Percentiles rank a stretch among this genome's conserved stretches.
phyloP scores from a whole-genome alignment of 2,329 filamentous ascomycete species.

The Calonectria naviculata region DNA sequence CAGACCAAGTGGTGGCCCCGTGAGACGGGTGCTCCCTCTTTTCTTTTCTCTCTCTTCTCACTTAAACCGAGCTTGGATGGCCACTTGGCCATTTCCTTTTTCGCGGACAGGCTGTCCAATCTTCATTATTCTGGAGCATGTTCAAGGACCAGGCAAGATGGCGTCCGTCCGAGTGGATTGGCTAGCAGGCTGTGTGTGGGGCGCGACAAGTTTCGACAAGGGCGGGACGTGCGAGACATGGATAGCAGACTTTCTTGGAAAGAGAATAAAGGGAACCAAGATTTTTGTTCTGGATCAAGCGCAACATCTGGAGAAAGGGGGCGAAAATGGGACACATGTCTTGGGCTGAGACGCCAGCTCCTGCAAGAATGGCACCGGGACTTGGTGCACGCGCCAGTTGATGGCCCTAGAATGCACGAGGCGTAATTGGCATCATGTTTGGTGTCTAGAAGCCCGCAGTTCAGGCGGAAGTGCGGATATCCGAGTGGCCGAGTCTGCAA shows the following conservation, averaged over 20 bases:
- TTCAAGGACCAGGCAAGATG: neutral
- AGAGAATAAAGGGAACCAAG: neutral
- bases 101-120: neutral
- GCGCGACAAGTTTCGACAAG: neutral
- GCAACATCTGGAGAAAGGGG: neutral
- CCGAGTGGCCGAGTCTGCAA: slow-evolving; percentile 10
- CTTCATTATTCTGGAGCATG: slow-evolving; percentile 17
- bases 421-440: slow-evolving; percentile 4
- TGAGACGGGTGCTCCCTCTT: slow-evolving; percentile 11
- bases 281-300: neutral
- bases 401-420: slow-evolving; percentile 6
- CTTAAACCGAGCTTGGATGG: neutral
- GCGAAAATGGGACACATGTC: slow-evolving; percentile 21
- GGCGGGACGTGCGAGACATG: slow-evolving; percentile 4
- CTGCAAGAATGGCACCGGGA: slow-evolving; percentile 7
- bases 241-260: neutral
- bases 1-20: neutral
- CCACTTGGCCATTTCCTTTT: neutral
- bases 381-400: neutral
- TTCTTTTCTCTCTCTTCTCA: neutral
- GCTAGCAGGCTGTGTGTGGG: neutral
- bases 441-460: neutral
- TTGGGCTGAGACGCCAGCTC: slow-evolving; percentile 30
- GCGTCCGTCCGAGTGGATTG: neutral
- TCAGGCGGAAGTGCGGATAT: slow-evolving; percentile 17